Conservation (phyloP, 768 basidiomycete species). For the Clathrus columnatus region DNA sequence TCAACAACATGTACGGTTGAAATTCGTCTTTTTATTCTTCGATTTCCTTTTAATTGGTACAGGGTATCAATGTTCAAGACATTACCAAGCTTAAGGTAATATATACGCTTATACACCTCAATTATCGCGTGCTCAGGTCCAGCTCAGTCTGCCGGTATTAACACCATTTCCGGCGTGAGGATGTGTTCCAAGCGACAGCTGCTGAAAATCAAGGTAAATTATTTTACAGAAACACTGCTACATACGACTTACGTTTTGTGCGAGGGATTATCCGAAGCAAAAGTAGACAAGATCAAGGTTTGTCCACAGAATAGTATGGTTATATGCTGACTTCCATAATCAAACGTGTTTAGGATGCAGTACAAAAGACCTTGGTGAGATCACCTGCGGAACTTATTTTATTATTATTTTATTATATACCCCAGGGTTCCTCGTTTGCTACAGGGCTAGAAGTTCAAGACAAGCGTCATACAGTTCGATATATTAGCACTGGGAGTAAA, state of each 20-base stretch:
- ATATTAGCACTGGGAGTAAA: conserved; percentile 92
- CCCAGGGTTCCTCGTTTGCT: conserved; percentile 81
- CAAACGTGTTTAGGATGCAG: conserved; percentile 62
- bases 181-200: conserved; percentile 89
- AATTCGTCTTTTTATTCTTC: neutral
- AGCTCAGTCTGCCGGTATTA: conserved; percentile 62
- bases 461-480: conserved; percentile 66
- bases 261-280: conserved; percentile 92
- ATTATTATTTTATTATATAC: neutral
- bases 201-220: conserved; percentile 80
- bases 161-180: conserved; percentile 79
- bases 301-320: neutral
- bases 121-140: conserved; percentile 6
- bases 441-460: conserved; percentile 90
- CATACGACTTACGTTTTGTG: neutral
- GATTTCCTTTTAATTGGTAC: conserved; percentile 14
- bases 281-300: conserved; percentile 94
- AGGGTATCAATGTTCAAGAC: conserved; percentile 96
- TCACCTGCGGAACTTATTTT: neutral
- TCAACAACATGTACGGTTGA: conserved; percentile 59
- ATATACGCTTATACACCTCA: conserved; percentile 16
- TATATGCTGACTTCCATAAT: neutral
- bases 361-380: conserved; percentile 72
- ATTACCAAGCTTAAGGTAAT: conserved; percentile 84
- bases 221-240: neutral